Conservation (phyloP, 225 moss, liverwort and hornwort species). For the Marchantia paleacea region DNA sequence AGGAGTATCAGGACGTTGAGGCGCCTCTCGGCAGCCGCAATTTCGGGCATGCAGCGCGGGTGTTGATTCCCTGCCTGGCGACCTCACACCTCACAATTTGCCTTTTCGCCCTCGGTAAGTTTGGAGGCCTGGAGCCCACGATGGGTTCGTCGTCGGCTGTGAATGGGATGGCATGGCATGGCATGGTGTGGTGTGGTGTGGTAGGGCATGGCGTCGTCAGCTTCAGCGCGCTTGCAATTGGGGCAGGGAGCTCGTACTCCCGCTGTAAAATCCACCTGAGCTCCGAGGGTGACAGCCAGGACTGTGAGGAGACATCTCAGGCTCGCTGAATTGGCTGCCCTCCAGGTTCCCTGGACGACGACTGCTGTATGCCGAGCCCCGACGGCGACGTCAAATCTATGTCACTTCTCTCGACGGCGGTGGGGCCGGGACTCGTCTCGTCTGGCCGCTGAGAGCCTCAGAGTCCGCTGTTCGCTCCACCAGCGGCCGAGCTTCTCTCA, state of each 20-base stretch:
- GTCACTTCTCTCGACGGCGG: neutral
- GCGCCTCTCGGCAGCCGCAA: neutral
- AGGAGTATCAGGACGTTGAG: neutral
- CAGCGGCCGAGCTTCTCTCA: neutral
- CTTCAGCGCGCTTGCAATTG: neutral
- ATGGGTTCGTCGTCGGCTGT: neutral
- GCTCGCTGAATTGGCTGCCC: too few species aligned
- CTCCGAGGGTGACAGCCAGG: neutral
- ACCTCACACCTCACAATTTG: conserved; percentile 1
- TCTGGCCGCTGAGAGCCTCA: too few species aligned
- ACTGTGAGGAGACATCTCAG: neutral
- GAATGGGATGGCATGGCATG: too few species aligned
- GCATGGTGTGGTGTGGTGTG: too few species aligned
- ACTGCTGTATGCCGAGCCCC: neutral
- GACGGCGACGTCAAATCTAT: neutral
- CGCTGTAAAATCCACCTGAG: neutral
- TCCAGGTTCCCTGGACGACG: neutral
- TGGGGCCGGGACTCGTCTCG: neutral
- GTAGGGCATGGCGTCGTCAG: too few species aligned
- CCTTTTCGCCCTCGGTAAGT: conserved; percentile 4
- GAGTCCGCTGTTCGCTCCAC: neutral
- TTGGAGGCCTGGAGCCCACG: neutral
- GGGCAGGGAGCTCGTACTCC: neutral
- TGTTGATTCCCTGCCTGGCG: conserved; percentile 1
- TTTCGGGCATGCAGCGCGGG: conserved; percentile 8